Evolutionary conservation across 805 yeast species (phyloP), one percentile per base, ranked within the genome.

Genomic region (Teunomyces aglyptinius): DNA sequence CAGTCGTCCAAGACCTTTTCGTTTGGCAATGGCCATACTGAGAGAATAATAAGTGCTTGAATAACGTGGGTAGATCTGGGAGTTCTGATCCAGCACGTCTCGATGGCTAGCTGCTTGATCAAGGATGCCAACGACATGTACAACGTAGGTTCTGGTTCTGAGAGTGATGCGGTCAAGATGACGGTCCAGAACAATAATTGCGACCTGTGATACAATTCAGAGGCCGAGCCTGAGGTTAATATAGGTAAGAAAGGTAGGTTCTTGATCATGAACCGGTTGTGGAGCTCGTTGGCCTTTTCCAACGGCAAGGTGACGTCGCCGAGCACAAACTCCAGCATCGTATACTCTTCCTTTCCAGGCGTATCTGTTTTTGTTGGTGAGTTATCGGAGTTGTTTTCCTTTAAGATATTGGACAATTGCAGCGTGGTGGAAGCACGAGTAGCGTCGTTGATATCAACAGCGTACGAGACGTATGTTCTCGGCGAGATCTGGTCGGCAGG

Each of bases 1-100:
- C 94, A 85, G 61, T 91, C 97, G 66, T 91, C 97, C 49, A 91
- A 71, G 15, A 91, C 92, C 59, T 90, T 91, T 59, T 87, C 91
- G 58, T 90, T 90, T 0, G 97, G 97, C 38, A 91, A 65, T 0
- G 97, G 97, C 97, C 97, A 91, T 12, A 82, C 82, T 24, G 91
- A 82, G 24, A 91, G 71, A n/a, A 91, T 85, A 20, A 91, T 68
- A 33, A 91, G 70, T 0, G 97, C 96, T 60, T 91, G 97, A 6
- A 91, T 89, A 33, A 91, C 91, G 63, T 91, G 96, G 0, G 97
- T 88, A 2, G 96, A 87, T 59, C 97, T 76, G 2, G 97, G 97
- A 0, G 97, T 91, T 47, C 91, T 73, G 41, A 90, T 81, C 95
- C 96, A 89, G 66, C 96, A 89, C 0, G 95, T 88, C 58, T 88